Base-by-base conservation (phyloP, 768 basidiomycete species). In the Leucocoprinus sp. region DNA sequence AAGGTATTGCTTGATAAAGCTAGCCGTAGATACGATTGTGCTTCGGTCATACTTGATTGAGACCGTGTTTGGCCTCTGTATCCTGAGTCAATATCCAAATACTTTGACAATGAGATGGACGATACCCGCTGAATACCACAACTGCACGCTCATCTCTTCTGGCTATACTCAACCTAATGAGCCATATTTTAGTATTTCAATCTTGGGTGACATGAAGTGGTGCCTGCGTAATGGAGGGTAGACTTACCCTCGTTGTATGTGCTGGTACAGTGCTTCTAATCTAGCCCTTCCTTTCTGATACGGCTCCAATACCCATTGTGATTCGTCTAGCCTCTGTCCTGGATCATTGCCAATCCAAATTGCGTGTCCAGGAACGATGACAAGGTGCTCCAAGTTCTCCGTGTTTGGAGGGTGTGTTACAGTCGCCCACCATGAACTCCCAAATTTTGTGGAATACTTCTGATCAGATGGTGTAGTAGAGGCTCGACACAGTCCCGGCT, bases 311-410 rank as follows among this genome's bases (percentile, higher is more conserved):
- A 87, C 66, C 93, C 95, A 97, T 26, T 84, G 71, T 22, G 70
- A 69, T 41, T 89, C 82, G 35, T 79, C 67, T 15, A 72, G 53
- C 36, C 75, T 69, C 17, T 70, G 68, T 0, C 68, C 64, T n/a
- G 72, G 63, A 49, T 73, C 70, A 14, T 68, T 67, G 14, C 87
- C 88, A 34, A 69, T 74, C 90, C 90, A 95, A 28, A 96, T 86
- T 1, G 85, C 86, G 64, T 97, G 93, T 0, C 93, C 92, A 0
- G 95, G 91, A 0, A 97, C 89, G 50, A 95, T 68, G 47, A 96
- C 75, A 46, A 96, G 72, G 60, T 93, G 87, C 31, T 69, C 66
- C 27, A 93, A 63, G 26, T 55, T 60, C 36, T 55, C 55, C 47
- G 67, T 52, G 23, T 59, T 58, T 9, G 55, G 45, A 41, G 70